Conservation (phyloP, 495 filamentous ascomycete genomes). For the Trichoderma asperelloides region DNA sequence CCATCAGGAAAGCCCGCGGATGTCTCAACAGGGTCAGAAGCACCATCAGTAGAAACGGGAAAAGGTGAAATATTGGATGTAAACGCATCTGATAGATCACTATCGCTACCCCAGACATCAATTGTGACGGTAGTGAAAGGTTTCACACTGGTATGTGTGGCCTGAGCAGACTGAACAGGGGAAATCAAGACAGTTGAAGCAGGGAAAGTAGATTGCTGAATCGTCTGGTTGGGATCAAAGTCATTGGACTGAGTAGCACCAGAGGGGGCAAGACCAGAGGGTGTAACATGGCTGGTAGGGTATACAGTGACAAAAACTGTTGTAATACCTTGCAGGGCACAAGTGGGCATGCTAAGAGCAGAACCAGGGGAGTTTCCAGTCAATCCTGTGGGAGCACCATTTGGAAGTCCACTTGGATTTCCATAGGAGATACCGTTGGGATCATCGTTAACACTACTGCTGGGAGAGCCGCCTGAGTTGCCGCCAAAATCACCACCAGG, state of each 20-base stretch:
- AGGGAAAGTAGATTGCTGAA: not conserved
- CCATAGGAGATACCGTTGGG: not conserved
- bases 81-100: not conserved
- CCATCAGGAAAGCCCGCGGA: not conserved
- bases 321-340: not conserved
- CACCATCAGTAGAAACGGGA: not conserved
- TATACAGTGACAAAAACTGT: constrained; percentile 2
- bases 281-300: not conserved
- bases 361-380: not conserved
- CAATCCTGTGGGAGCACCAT: not conserved
- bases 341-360: not conserved
- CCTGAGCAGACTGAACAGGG: not conserved
- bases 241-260: not conserved
- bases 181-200: not conserved
- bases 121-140: not conserved
- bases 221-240: not conserved
- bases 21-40: not conserved
- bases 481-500: not conserved
- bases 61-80: not conserved
- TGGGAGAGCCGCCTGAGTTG: not conserved
- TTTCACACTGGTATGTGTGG: not conserved
- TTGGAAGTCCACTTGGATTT: not conserved
- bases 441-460: not conserved
- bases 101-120: not conserved
- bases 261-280: not conserved